phyloP scores from a whole-genome alignment of 306 rosid genomes.

The Cyamopsis tetragonoloba region DNA sequence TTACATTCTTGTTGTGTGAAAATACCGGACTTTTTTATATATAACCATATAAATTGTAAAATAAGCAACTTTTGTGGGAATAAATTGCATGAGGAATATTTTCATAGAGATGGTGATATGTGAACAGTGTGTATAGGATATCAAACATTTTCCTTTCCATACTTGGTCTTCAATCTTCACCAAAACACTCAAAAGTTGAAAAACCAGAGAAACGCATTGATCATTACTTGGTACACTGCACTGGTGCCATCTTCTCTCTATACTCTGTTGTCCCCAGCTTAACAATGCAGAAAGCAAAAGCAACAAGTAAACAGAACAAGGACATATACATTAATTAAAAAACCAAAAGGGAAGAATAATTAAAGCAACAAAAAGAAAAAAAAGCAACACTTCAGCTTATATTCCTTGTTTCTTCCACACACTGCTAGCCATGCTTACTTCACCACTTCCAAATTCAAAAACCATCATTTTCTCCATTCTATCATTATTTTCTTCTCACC shows the following conservation, averaged over 20 bases:
- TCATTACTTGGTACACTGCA: slow-evolving; percentile 15
- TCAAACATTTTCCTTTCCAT: too few species aligned
- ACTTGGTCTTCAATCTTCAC: too few species aligned
- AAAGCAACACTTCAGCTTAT: slow-evolving; percentile 28
- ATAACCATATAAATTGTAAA: too few species aligned
- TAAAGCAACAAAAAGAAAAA: slow-evolving; percentile 33
- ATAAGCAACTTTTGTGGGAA: too few species aligned
- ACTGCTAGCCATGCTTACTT: slow-evolving; percentile 2
- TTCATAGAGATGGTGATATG: too few species aligned
- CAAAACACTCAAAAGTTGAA: too few species aligned
- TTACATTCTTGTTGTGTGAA: too few species aligned
- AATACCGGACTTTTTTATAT: too few species aligned
- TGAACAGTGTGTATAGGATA: too few species aligned
- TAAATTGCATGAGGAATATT: too few species aligned
- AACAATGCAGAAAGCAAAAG: slow-evolving; percentile 42
- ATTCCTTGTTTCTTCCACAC: slow-evolving; percentile 13
- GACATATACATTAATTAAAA: slow-evolving; percentile 21
- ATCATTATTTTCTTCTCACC: not conserved
- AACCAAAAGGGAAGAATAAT: slow-evolving; percentile 28
- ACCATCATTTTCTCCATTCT: not conserved
- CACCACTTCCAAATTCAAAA: not conserved
- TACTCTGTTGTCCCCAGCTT: not conserved
- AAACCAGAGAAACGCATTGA: not conserved
- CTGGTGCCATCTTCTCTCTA: not conserved
- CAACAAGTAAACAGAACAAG: slow-evolving; percentile 20